A percentile compares a stretch with the other conserved stretches of the same genome.
These are phyloP conservation scores for Citrus reticulata DNA, from an alignment of 345 rosid species.

Conservation along the genomic window DNA sequence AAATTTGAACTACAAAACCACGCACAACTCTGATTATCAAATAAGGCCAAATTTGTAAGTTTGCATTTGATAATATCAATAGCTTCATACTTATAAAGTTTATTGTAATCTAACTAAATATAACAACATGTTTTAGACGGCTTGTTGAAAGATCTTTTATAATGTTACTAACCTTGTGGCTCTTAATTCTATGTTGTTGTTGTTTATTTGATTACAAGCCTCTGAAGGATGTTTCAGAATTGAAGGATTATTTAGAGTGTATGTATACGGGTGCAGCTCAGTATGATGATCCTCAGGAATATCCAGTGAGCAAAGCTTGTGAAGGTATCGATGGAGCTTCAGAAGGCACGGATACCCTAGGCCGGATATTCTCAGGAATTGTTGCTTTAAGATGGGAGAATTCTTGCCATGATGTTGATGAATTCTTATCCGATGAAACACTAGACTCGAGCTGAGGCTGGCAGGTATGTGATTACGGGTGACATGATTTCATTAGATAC, in stretches of 20 bases:
- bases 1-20: no score
- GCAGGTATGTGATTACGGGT: constrained; percentile 3
- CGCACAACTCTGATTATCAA: no score
- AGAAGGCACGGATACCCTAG: constrained; percentile 7
- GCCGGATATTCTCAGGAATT: constrained; percentile 10
- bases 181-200: no score
- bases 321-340: constrained; percentile 7
- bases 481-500: no score
- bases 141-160: no score
- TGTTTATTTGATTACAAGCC: constrained; percentile 1
- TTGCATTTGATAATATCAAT: no score
- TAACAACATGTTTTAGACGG: no score
- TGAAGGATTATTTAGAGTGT: neutral
- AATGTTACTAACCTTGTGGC: no score
- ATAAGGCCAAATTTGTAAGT: no score
- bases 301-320: constrained; percentile 10
- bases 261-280: constrained; percentile 13
- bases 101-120: no score
- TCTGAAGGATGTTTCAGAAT: neutral
- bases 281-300: constrained; percentile 16
- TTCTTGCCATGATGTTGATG: neutral
- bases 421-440: neutral
- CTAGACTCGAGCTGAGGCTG: constrained; percentile 10
- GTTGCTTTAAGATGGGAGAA: neutral
- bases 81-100: no score